phyloP scores from a whole-genome alignment of 805 yeast species.

The Lipomyces kockii region DNA sequence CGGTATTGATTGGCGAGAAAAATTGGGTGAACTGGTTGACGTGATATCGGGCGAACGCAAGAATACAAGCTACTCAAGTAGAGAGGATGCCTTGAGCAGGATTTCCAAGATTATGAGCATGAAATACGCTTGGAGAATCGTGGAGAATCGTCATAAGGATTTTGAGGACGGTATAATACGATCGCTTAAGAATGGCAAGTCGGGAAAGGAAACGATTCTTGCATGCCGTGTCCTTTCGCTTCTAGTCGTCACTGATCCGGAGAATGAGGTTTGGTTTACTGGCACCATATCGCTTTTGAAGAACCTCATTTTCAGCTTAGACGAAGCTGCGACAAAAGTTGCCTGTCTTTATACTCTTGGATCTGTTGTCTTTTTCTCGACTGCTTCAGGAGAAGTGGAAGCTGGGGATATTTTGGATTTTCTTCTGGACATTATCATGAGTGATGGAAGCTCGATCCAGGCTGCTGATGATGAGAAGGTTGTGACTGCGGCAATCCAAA shows the following conservation, averaged over 20 bases:
- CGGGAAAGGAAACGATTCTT: constrained; percentile 23
- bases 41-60: constrained; percentile 31
- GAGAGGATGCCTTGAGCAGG: constrained; percentile 31
- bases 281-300: constrained; percentile 13
- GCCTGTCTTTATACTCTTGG: constrained; percentile 28
- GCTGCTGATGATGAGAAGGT: constrained; percentile 36
- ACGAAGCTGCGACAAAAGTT: constrained; percentile 18
- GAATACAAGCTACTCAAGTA: constrained; percentile 14
- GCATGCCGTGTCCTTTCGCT: constrained; percentile 26
- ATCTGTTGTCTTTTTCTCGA: constrained; percentile 25
- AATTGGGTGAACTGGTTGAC: constrained; percentile 24
- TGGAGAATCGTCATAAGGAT: constrained; percentile 27
- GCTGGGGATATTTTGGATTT: constrained; percentile 18
- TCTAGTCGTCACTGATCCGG: constrained; percentile 34
- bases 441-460: constrained; percentile 36
- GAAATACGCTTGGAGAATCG: constrained; percentile 33
- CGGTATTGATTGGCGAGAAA: constrained; percentile 33
- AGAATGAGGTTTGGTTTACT: constrained; percentile 16
- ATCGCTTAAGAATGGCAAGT: constrained; percentile 21
- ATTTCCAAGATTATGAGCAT: constrained; percentile 26
- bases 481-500: constrained; percentile 33
- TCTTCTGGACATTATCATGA: constrained; percentile 29
- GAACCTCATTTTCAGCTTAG: constrained; percentile 11
- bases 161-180: constrained; percentile 25
- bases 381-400: constrained; percentile 17